Evolutionary conservation across 148 eudicot species (phyloP), one percentile per base, ranked within the genome.

Genomic region (Camellia granthamiana): DNA sequence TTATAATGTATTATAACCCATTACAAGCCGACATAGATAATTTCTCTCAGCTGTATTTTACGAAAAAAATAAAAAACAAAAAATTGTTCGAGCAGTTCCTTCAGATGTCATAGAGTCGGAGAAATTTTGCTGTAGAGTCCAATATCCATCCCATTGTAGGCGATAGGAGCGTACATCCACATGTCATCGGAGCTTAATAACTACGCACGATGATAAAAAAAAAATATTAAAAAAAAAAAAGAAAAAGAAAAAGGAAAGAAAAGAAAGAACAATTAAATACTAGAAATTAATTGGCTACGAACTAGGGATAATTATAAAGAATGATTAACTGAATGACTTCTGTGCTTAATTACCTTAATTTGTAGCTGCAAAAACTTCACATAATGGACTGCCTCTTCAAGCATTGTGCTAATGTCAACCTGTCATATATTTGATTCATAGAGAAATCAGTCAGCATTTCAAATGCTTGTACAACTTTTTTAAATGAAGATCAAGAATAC

Each of bases 371-470:
- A 55, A 63, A 89, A 91, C 63, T 91, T 91, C 2, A 91, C 94
- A 78, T 91, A 91, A 21, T 88, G 81, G 61, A 87, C 84, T 1
- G 92, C 91, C 74, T 91, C 92, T 84, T 91, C 92, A 56, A 91
- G 91, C 94, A 91, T 91, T 81, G 94, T 91, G 81, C 94, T 91
- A 42, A 91, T 89, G 52, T 91, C 94, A 81, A 89, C 92, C 92
- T 90, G 78, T 68, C 60, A 69, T 3, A 8, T 30, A 7, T 30
- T 30, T 30, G 6, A 23, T 23, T 42, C 30, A 44, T 59, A 58
- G 62, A 9, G 23, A 61, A 42, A n/a, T 41, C 60, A 23, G 55
- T 79, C n/a, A 67, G 3, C 12, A 30, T 43, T 43, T 4, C 6
- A 21, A 65, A 41, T 61, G 49, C 3, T 23, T 21, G 1, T 43